Evolutionary conservation across 2,329 filamentous ascomycete species (phyloP), one percentile per base, ranked within the genome.

Genomic region (Colletotrichum musae): DNA sequence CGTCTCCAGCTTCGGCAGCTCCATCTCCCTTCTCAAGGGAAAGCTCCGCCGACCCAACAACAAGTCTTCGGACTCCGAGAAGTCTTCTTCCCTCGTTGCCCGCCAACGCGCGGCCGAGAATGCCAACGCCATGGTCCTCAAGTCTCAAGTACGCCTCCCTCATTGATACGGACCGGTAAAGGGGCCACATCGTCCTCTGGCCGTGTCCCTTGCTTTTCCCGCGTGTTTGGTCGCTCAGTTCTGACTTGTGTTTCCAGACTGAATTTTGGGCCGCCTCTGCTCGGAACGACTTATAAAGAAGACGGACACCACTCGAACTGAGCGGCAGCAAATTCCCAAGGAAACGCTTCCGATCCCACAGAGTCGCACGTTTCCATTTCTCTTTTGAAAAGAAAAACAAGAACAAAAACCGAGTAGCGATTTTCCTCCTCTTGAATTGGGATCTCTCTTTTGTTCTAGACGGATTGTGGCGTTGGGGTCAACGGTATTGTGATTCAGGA

Each of bases 1-100:
- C 5, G 53, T 68, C 47, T 73, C 68, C 36, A 69, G 58, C 70
- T 73, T 76, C 66, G 64, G 58, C 39, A 70, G 68, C 58, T 63
- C 68, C 16, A 13, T 53, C 21, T 62, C 64, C 39, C 48, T 70
- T 9, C 39, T 70, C 45, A 70, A 59, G 47, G 45, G 43, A 58
- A 63, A 54, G 15, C 51, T 47, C 13, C 43, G 32, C 13, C 59
- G 36, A n/a, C 54, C 59, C 32, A 36, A 62, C 12, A 15, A 50
- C n/a, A 62, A 36, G n/a, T 13, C 59, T 39, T 53, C 39, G 2
- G 12, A 24, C 36, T 57, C 67, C 13, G 57, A 61, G 16, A 67
- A 70, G 63, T 58, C 56, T 10, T 21, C 67, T 3, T 61, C 62
- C 26, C 67, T 67, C 18, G 39, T 53, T 16, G 62, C 67, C 41